Conservation (phyloP, 2,329 filamentous ascomycete genomes). For the Calonectria leucothoes region DNA sequence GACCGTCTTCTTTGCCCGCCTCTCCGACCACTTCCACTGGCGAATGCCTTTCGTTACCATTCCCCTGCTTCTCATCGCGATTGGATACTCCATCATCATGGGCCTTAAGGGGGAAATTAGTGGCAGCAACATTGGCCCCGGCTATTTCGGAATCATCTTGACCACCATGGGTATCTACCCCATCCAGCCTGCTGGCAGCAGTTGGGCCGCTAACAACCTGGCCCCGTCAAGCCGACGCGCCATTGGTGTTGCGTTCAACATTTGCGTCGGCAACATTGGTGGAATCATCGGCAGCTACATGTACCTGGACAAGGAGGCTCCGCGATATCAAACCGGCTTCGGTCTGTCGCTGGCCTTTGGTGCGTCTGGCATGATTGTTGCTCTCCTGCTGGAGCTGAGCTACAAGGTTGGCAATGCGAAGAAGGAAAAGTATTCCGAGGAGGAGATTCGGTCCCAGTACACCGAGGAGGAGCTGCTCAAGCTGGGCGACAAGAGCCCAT, state of each 20-base stretch:
- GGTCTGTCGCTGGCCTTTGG: conserved; percentile 45
- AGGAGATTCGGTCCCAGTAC: conserved; percentile 37
- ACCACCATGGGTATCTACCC: conserved; percentile 3
- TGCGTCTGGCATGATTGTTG: conserved; percentile 39
- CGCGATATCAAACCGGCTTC: not conserved
- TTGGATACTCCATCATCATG: conserved; percentile 69
- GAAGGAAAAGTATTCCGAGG: conserved; percentile 37
- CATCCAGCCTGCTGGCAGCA: not conserved
- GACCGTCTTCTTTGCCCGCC: conserved; percentile 71
- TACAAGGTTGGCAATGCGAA: conserved; percentile 40
- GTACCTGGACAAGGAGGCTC: conserved; percentile 7
- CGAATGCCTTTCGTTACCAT: conserved; percentile 75
- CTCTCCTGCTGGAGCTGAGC: conserved; percentile 43
- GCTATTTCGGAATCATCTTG: conserved; percentile 76
- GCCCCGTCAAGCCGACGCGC: not conserved
- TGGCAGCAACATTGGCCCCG: conserved; percentile 58
- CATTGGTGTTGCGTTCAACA: conserved; percentile 5
- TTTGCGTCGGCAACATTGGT: not conserved
- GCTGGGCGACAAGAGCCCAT: conserved; percentile 47
- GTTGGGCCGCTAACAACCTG: conserved; percentile 4
- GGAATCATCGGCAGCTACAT: conserved; percentile 6
- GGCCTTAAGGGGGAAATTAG: conserved; percentile 63
- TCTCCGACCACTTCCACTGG: conserved; percentile 73
- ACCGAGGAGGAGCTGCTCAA: conserved; percentile 42
- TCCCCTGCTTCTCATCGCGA: conserved; percentile 68